Evolutionary conservation across 225 moss, liverwort and hornwort genomes (phyloP), one percentile per base, ranked within the genome.

Genomic region (Takakia lepidozioides): DNA sequence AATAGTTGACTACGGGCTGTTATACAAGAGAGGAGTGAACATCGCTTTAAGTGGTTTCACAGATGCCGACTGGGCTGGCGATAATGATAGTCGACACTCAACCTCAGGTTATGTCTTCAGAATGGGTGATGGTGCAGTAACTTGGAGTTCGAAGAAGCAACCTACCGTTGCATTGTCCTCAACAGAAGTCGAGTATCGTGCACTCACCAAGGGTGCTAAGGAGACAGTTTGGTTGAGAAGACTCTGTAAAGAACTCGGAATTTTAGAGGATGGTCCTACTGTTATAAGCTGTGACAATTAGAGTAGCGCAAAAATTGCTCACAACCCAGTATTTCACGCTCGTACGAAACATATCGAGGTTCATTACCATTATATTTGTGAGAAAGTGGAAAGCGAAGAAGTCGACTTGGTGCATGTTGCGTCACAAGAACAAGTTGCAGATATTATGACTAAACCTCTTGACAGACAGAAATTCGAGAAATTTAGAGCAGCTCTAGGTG

Each of bases 21-120:
- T 13, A 0, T 54, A 55, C 19, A 13, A 0, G 10, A 16, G 17
- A n/a, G 14, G 26, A 25, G 10, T 2, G 4, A 2, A 16, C 11
- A 38, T 14, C 3, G 20, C 5, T 2, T 8, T 19, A 1, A 30
- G 16, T 9, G 41, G n/a, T 0, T 19, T 10, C 18, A 42, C n/a
- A 10, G 35, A 62, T 35, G 61, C 43, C 0, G 44, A 45, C n/a
- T 62, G 43, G 61, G 61, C 10, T 24, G 41, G 52, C 1, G 52
- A 43, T 3, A 17, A 17, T n/a, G 53, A 62, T 11, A 42, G 30
- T 19, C 28, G 19, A 0, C 0, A 32, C 3, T 42, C 43, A 0
- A 45, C 45, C 8, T 38, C 1, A 0, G 22, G 52, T 0, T 61
- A 61, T 44, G 30, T 34, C 0, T 52, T 18, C 13, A 22, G 39